Percentiles rank a stretch among this genome's conserved stretches.
Evolutionary conservation across 2,329 filamentous ascomycete genomes (phyloP).

Genomic region (Claviceps fusiformis): DNA sequence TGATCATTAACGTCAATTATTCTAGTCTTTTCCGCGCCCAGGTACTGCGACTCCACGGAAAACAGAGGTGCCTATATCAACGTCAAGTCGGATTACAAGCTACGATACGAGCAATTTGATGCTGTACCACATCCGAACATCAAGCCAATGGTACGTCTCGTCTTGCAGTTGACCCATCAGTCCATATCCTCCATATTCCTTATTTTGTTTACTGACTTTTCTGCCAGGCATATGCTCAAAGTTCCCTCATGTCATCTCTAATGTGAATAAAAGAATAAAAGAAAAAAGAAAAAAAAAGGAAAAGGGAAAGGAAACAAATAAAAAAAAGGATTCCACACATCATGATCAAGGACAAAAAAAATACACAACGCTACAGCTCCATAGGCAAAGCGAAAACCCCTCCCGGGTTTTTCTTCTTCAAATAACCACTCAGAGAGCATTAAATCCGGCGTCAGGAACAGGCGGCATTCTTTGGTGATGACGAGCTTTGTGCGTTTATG

Average conservation of each 20-base stretch:
- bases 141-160: constrained; percentile 61
- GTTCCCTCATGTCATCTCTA: constrained; percentile 64
- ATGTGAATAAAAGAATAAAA: constrained; percentile 34
- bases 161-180: constrained; percentile 2
- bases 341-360: not conserved
- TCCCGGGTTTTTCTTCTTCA: not conserved
- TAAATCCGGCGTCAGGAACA: constrained; percentile 7
- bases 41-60: constrained; percentile 94
- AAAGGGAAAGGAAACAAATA: too few species aligned
- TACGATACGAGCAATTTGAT: constrained; percentile 86
- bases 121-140: constrained; percentile 94
- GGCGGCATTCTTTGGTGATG: constrained; percentile 2
- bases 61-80: constrained; percentile 99
- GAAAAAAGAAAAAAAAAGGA: constrained; percentile 12
- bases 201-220: constrained; percentile 12
- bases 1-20: constrained; percentile 8
- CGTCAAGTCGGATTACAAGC: constrained; percentile 79
- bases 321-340: constrained; percentile 11
- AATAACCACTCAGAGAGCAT: constrained; percentile 1
- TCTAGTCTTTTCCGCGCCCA: constrained; percentile 90
- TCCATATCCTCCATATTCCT: not conserved
- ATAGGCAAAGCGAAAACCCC: not conserved
- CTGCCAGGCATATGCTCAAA: constrained; percentile 65
- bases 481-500: not conserved
- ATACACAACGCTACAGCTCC: not conserved